Percentiles rank a stretch among this genome's conserved stretches.
Conservation (phyloP, 768 basidiomycete genomes). For the Daedaleopsis sinensis region DNA sequence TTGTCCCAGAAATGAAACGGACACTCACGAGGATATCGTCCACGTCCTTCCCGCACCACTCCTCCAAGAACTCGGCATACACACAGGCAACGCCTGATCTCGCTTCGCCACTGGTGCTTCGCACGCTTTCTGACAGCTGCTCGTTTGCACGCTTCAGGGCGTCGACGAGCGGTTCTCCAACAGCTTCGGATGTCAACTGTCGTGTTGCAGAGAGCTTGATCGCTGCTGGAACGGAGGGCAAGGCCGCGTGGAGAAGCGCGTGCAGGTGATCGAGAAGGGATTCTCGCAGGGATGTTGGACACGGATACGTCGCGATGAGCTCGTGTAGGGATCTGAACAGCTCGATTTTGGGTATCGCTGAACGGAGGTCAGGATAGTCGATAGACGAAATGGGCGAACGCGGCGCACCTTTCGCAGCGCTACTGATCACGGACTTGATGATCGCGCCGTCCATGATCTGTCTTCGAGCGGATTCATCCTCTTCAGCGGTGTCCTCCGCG, state of each 20-base stretch:
- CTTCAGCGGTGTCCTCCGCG: conserved; percentile 41
- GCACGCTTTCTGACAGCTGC: conserved; percentile 45
- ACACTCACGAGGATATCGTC: conserved; percentile 35
- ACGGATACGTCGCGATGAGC: conserved; percentile 47
- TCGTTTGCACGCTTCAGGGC: conserved; percentile 52
- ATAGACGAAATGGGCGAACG: not conserved
- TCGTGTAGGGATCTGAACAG: conserved; percentile 46
- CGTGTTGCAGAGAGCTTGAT: conserved; percentile 44
- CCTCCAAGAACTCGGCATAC: conserved; percentile 49
- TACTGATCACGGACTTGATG: conserved; percentile 74
- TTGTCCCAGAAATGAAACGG: not conserved
- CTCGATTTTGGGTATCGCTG: conserved; percentile 44
- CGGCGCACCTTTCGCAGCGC: conserved; percentile 68
- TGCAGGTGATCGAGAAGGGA: conserved; percentile 48
- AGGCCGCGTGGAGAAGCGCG: conserved; percentile 38
- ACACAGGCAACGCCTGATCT: conserved; percentile 36
- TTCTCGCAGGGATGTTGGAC: conserved; percentile 40
- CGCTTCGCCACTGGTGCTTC: conserved; percentile 20
- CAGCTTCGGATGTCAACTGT: conserved; percentile 34
- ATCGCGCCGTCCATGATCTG: conserved; percentile 80
- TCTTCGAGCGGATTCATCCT: conserved; percentile 57
- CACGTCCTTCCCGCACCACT: conserved; percentile 45
- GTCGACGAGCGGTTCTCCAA: conserved; percentile 57
- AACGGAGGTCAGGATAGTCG: not conserved
- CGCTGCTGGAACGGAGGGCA: conserved; percentile 42